Evolutionary conservation across 2,329 filamentous ascomycete genomes (phyloP).

Genomic region (Hypoxylon sp.): DNA sequence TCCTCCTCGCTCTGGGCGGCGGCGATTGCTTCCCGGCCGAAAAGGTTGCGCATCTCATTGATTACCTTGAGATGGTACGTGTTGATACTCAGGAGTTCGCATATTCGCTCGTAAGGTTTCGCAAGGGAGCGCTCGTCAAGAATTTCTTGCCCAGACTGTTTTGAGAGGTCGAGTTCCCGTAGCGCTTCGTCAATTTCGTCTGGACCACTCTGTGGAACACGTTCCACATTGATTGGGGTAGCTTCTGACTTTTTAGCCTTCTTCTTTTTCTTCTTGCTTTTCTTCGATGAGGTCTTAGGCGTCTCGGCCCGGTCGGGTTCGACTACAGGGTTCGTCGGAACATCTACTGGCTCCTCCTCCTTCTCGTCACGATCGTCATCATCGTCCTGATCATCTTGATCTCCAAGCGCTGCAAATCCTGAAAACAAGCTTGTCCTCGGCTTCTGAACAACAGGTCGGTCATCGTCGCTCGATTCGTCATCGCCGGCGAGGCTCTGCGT

Average conservation of each 20-base stretch:
- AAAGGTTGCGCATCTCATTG: conserved; percentile 86
- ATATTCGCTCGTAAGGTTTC: conserved; percentile 54
- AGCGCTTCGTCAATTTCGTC: conserved; percentile 72
- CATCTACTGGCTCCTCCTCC: conserved; percentile 51
- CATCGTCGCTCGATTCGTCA: conserved; percentile 56
- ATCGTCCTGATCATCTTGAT: conserved; percentile 59
- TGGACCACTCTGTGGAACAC: conserved; percentile 50
- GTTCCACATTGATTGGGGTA: conserved; percentile 37
- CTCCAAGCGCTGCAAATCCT: conserved; percentile 65
- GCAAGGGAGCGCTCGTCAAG: conserved; percentile 26
- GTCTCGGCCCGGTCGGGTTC: conserved; percentile 36
- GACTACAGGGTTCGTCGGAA: conserved; percentile 36
- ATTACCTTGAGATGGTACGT: conserved; percentile 84
- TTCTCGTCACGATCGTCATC: conserved; percentile 50
- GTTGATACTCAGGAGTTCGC: conserved; percentile 65
- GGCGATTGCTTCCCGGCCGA: conserved; percentile 71
- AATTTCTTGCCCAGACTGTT: conserved; percentile 36
- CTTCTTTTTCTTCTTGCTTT: conserved; percentile 59
- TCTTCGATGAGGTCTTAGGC: conserved; percentile 53
- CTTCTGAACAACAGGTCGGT: conserved; percentile 55
- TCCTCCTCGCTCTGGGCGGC: conserved; percentile 66
- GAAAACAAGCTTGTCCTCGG: conserved; percentile 65
- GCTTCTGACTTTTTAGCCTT: conserved; percentile 53
- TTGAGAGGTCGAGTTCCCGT: conserved; percentile 50
- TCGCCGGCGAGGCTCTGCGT: conserved; percentile 57